Percentiles rank a stretch among this genome's conserved stretches.
Evolutionary conservation across 345 rosid genomes (phyloP).

Genomic region (Rhizophora apiculata): DNA sequence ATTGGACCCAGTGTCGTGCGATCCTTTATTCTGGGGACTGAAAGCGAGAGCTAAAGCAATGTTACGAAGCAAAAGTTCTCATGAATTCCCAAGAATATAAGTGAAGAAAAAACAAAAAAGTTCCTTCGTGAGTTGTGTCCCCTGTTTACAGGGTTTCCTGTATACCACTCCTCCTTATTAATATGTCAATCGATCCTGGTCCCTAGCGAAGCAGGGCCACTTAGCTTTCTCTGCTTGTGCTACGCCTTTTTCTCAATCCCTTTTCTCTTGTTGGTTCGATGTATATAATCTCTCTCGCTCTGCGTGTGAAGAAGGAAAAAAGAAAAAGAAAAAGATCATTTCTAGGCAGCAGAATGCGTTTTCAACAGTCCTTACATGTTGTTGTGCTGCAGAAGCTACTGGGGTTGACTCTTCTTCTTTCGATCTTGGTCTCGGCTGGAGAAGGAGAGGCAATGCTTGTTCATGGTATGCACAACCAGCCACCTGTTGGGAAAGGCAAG

Average conservation of each 20-base stretch:
- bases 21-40: conserved; percentile 42
- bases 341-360: conserved; percentile 12
- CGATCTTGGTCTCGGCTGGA: conserved; percentile 32
- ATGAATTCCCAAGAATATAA: conserved; percentile 18
- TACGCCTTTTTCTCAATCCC: background rate
- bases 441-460: conserved; percentile 16
- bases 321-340: too few relatives aligned
- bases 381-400: conserved; percentile 24
- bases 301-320: background rate
- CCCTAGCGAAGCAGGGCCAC: conserved; percentile 34
- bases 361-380: conserved; percentile 3
- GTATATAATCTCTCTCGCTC: too few relatives aligned
- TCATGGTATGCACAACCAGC: background rate
- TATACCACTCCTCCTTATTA: background rate
- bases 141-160: conserved; percentile 55
- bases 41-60: conserved; percentile 22
- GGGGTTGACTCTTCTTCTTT: conserved; percentile 22
- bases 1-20: conserved; percentile 2
- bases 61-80: conserved; percentile 16
- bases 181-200: conserved; percentile 7
- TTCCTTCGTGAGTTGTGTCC: conserved; percentile 49
- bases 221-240: conserved; percentile 18
- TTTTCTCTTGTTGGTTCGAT: conserved; percentile 6
- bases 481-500: conserved; percentile 15
- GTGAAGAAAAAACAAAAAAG: conserved; percentile 20